Evolutionary conservation across 2,329 filamentous ascomycete species (phyloP), one percentile per base, ranked within the genome.

Genomic region (Penicillium aurantiogriseum): DNA sequence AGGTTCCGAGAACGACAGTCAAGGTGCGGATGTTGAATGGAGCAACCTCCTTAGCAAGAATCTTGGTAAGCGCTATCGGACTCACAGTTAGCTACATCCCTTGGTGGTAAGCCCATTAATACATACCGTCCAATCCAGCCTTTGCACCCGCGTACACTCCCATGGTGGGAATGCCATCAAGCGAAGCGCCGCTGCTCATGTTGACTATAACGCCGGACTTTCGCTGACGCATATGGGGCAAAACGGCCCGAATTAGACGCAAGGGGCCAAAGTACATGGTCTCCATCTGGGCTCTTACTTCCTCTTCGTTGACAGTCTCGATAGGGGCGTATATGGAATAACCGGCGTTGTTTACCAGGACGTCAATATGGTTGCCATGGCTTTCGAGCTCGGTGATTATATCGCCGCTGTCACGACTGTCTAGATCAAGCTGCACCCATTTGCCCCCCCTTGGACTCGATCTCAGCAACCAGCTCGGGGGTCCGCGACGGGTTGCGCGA

Each of bases 261-360:
- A 72, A 53, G 2, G 69, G 63, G 1, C 69, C 69, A 45, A 61
- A 70, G 11, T 69, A 54, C 51, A 70, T 71, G 13, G 67, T 71
- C 33, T 47, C 63, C 31, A 67, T 63, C 29, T 67, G 63, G 2
- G 40, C 33, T 13, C 64, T 45, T 19, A 69, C 63, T 40, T 69
- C 66, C 0, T 35, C 40, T 29, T 68, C 67, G 9, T 64, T 65
- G 54, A 66, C 64, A 39, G 70, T 69, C 51, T 71, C 69, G 19
- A 63, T 58, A 15, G 65, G 56, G 10, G 59, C 63, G 1, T 68
- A 51, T 4, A 67, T 44, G 0, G 62, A 65, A 54, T 67, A 66
- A 2, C 64, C 66, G 13, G 63, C 66, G 44, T 67, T 68, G 25
- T 68, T 65, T 5, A 64, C 58, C 15, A 63, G 51, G 17, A 63